phyloP scores from a whole-genome alignment of 2,329 filamentous ascomycete genomes.

The Taxawa tesnikishii region DNA sequence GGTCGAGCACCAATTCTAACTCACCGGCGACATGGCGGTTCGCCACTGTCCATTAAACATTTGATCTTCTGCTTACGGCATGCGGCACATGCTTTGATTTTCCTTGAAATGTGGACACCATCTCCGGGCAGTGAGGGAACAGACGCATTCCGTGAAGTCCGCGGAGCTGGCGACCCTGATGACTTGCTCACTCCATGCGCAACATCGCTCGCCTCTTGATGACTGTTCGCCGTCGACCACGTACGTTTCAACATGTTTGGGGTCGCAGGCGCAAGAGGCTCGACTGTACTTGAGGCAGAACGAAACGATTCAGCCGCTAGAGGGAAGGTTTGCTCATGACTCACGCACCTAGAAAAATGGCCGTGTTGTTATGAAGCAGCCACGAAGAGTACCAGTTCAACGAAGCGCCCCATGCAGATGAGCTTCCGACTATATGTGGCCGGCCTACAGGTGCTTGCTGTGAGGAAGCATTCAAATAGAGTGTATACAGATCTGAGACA shows the following conservation, averaged over 20 bases:
- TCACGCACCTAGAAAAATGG: conserved; percentile 3
- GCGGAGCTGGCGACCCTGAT: conserved; percentile 1
- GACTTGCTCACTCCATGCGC: conserved; percentile 5
- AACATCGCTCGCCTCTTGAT: conserved; percentile 6
- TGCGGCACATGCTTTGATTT: conserved; percentile 32
- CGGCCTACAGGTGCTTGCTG: too few relatives aligned
- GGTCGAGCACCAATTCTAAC: too few relatives aligned
- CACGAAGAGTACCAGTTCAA: too few relatives aligned
- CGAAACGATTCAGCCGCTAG: not conserved
- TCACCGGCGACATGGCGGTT: conserved; percentile 38
- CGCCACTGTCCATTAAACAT: conserved; percentile 38
- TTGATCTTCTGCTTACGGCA: conserved; percentile 44
- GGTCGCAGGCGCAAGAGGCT: not conserved
- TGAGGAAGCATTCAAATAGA: too few relatives aligned
- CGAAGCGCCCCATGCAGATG: too few relatives aligned
- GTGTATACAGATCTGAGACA: too few relatives aligned
- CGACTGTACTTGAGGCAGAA: not conserved
- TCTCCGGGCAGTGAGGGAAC: too few relatives aligned
- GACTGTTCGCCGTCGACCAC: conserved; percentile 6
- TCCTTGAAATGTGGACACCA: conserved; percentile 5
- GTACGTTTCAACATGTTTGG: conserved; percentile 6
- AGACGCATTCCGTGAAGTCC: not conserved
- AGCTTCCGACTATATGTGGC: too few relatives aligned
- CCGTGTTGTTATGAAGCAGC: too few relatives aligned
- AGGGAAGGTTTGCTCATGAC: not conserved